phyloP scores from a whole-genome alignment of 306 rosid genomes.

The Purshia tridentata region DNA sequence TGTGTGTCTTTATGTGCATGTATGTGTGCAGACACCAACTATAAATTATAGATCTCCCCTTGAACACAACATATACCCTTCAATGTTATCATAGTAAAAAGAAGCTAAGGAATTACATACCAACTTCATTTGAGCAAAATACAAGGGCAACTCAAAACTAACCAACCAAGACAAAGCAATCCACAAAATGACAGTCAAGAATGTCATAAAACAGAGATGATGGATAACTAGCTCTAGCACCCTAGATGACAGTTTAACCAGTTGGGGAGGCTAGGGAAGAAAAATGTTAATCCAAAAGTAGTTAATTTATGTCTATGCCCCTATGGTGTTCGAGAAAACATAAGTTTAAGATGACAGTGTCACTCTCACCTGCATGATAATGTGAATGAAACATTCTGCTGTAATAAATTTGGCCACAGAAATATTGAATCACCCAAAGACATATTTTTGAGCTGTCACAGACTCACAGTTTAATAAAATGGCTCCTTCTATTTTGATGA shows the following conservation, averaged over 20 bases:
- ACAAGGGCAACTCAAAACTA: background rate
- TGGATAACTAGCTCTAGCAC: background rate
- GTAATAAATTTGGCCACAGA: background rate
- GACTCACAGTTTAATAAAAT: too few relatives aligned
- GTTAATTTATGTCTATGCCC: background rate
- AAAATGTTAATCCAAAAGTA: background rate
- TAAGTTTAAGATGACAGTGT: background rate
- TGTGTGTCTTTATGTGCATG: background rate
- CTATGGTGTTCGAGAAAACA: background rate
- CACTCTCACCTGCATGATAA: too few relatives aligned
- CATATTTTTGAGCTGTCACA: background rate
- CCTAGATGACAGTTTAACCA: background rate
- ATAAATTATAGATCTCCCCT: background rate
- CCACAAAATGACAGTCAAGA: background rate
- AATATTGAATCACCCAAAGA: background rate
- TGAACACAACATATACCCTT: background rate
- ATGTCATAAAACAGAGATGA: background rate
- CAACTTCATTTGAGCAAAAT: background rate
- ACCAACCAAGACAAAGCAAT: background rate
- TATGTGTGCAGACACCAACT: background rate
- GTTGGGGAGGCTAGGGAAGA: background rate
- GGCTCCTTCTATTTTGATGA: background rate
- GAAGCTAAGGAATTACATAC: background rate
- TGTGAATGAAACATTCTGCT: background rate
- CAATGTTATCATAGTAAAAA: background rate